phyloP scores from a whole-genome alignment of 2,329 filamentous ascomycete genomes.

The Alternaria triticina region DNA sequence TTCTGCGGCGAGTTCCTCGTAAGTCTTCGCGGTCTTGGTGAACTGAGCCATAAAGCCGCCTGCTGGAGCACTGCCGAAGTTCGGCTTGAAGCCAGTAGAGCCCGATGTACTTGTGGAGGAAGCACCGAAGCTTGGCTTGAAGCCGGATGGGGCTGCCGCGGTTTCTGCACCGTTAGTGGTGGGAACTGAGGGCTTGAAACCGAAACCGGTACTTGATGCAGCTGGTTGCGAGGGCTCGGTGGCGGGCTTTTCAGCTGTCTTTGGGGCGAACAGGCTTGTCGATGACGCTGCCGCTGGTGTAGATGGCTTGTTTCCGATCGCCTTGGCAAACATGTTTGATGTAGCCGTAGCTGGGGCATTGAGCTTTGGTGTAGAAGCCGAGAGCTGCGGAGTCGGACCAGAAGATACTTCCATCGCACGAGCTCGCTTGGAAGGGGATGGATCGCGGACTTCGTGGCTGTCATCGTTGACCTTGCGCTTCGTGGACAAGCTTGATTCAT shows the following conservation, averaged over 20 bases:
- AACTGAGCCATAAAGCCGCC: slow-evolving; percentile 39
- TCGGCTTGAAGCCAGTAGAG: slow-evolving; percentile 19
- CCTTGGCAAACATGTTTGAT: slow-evolving; percentile 32
- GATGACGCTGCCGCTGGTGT: slow-evolving; percentile 17
- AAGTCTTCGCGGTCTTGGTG: slow-evolving; percentile 37
- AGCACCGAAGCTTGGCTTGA: slow-evolving; percentile 19
- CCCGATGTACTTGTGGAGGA: slow-evolving; percentile 1
- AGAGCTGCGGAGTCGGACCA: slow-evolving; percentile 30
- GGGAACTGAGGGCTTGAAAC: slow-evolving; percentile 22
- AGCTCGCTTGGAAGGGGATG: slow-evolving; percentile 35
- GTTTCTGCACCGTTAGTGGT: slow-evolving; percentile 11
- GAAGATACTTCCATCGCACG: slow-evolving; percentile 23
- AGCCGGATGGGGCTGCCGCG: slow-evolving; percentile 4
- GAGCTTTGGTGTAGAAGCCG: slow-evolving; percentile 17
- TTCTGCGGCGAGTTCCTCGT: slow-evolving; percentile 41
- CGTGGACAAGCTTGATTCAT: slow-evolving; percentile 40
- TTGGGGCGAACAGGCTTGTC: slow-evolving; percentile 17
- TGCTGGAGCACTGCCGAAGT: slow-evolving; percentile 10
- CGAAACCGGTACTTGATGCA: slow-evolving; percentile 16
- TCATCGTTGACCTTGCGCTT: slow-evolving; percentile 39
- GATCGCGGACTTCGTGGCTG: slow-evolving; percentile 17
- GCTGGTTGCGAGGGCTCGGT: slow-evolving; percentile 14
- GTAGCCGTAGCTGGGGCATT: slow-evolving; percentile 29
- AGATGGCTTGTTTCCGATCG: slow-evolving; percentile 28
- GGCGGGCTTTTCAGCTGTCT: slow-evolving; percentile 8